These are phyloP conservation scores for Cercospora sp. DNA, from an alignment of 2,329 filamentous ascomycete species.

Conservation along the genomic window DNA sequence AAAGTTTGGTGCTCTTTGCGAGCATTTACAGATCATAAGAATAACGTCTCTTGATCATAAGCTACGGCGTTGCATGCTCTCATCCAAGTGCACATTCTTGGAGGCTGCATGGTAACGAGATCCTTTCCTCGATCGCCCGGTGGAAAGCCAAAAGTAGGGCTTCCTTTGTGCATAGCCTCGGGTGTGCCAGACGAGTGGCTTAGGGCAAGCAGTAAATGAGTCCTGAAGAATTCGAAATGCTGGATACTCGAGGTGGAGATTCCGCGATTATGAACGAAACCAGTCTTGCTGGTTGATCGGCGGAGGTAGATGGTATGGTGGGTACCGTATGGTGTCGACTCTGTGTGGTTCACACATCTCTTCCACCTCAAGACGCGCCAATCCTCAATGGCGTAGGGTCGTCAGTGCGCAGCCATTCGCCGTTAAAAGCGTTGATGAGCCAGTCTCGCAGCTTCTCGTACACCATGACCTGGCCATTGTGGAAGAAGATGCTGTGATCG, in stretches of 20 bases:
- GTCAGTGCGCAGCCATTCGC: slow-evolving; percentile 74
- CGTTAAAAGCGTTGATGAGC: slow-evolving; percentile 97
- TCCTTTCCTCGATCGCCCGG: not conserved
- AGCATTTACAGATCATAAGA: not conserved
- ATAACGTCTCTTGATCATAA: not conserved
- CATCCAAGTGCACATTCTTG: not conserved
- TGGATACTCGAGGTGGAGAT: not conserved
- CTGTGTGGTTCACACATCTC: not conserved
- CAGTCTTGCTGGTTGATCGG: not conserved
- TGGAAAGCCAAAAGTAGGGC: not conserved
- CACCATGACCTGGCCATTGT: slow-evolving; percentile 86
- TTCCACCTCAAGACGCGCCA: slow-evolving; percentile 11
- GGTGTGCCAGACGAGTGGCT: not conserved
- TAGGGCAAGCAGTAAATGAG: not conserved
- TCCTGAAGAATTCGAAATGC: not conserved
- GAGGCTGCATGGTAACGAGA: not conserved
- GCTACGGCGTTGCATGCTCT: not conserved
- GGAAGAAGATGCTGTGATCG: slow-evolving; percentile 92
- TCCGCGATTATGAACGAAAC: not conserved
- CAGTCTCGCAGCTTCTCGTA: slow-evolving; percentile 88
- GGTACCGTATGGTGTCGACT: not conserved
- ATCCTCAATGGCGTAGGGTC: slow-evolving; percentile 50
- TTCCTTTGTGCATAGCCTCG: not conserved
- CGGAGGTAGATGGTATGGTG: not conserved
- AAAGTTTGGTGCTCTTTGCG: not conserved